Evolutionary conservation across 306 rosid genomes (phyloP), one percentile per base, ranked within the genome.

Genomic region (Cyclanthera cordifolia): DNA sequence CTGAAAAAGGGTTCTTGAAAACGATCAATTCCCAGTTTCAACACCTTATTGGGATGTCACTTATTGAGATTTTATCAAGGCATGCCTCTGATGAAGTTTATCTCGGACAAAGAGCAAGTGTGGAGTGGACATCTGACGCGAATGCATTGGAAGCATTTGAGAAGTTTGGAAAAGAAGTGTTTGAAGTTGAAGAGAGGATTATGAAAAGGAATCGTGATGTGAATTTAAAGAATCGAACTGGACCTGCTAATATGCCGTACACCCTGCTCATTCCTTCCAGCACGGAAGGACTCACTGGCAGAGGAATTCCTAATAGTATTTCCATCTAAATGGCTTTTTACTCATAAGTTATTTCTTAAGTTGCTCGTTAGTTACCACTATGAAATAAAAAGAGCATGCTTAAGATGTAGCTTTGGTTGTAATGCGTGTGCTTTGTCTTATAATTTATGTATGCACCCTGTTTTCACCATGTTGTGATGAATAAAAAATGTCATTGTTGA

Each of bases 31-130:
- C 91, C 1, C 88, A 87, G 79, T 61, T 69, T 69, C 89, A 55
- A 24, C 13, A n/a, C 8, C 78, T 90, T 1, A 71, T 84, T 25
- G 90, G 89, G 46, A 81, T 90, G 47, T 77, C 96, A 2, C 82
- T 85, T 8, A 78, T 90, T 45, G 96, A 90, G 46, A 81, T 90
- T 0, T 52, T 90, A 74, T 90, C 96, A 9, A 82, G 81, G 68
- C 96, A 90, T 73, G 82, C 95, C 9, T 78, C 91, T 49, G 96
- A 90, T 75, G 96, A 90, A 85, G 50, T 85, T 16, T 90, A 83
- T 69, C 88, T 90, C 39, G 96, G 96, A 30, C 73, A 85, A 67
- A 79, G 91, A 72, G 89, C 79, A 9, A 80, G 73, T 50, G 68
- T 75, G 27, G 74, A 87, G 37, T 90, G 96, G 96, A 90, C 96